phyloP scores from a whole-genome alignment of 2,329 filamentous ascomycete genomes.

The Metarhizium brunneum region DNA sequence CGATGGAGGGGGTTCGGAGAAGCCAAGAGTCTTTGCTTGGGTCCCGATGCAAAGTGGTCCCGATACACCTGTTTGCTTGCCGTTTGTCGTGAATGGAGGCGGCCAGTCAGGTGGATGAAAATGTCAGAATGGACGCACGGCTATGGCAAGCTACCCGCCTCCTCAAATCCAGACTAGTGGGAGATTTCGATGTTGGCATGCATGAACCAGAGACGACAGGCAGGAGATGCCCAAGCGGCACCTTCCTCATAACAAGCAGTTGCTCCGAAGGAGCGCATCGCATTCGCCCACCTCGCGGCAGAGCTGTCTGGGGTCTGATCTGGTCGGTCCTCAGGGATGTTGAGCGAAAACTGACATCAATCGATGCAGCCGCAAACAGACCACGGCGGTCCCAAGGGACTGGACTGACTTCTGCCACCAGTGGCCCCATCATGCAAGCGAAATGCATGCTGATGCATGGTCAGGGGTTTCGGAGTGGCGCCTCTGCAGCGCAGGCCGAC shows the following conservation, averaged over 20 bases:
- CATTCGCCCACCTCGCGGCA: not conserved
- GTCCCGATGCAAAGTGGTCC: not conserved
- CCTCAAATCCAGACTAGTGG: too few species aligned
- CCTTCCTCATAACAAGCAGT: not conserved
- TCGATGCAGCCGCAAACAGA: too few species aligned
- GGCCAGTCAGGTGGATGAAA: not conserved
- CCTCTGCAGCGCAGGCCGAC: not conserved
- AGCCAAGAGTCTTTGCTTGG: not conserved
- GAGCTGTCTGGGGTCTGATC: too few species aligned
- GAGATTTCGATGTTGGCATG: too few species aligned
- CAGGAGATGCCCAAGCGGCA: too few species aligned
- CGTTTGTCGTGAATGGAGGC: not conserved
- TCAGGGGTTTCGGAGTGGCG: conserved; percentile 3
- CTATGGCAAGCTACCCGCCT: too few species aligned
- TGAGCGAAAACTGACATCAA: too few species aligned
- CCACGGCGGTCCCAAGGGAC: too few species aligned
- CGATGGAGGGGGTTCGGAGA: not conserved
- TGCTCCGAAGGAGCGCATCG: not conserved
- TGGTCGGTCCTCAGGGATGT: too few species aligned
- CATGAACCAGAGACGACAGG: too few species aligned
- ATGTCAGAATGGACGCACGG: not conserved
- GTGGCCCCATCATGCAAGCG: not conserved
- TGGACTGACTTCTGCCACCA: not conserved
- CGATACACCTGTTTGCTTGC: not conserved
- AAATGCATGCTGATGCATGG: not conserved